Evolutionary conservation across 2,329 filamentous ascomycete species (phyloP).

Genomic region (Diaporthe citriasiana): DNA sequence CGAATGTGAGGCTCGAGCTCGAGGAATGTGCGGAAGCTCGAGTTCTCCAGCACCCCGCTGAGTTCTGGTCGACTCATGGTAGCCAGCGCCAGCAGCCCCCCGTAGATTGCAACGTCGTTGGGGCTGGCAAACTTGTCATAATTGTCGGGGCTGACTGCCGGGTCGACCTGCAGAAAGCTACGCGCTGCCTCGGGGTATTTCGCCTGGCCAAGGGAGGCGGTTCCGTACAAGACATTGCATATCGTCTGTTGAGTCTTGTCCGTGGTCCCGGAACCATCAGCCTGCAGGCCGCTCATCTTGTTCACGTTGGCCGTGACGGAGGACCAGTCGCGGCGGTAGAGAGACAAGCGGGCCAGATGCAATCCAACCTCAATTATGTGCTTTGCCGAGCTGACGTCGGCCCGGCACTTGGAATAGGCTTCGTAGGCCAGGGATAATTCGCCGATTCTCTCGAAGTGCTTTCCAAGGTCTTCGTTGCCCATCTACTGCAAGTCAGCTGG

Average conservation of each 20-base stretch:
- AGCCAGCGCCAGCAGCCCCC: conserved; percentile 89
- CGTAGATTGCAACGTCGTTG: conserved; percentile 94
- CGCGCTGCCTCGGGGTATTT: conserved; percentile 75
- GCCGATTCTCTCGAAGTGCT: conserved; percentile 84
- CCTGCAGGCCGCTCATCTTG: conserved; percentile 73
- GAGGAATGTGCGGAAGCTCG: conserved; percentile 85
- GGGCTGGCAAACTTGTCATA: conserved; percentile 81
- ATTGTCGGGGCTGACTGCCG: conserved; percentile 59
- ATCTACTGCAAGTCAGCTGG: conserved; percentile 69
- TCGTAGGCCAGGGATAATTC: conserved; percentile 81
- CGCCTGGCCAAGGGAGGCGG: conserved; percentile 62
- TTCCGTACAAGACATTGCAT: conserved; percentile 64
- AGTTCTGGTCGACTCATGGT: conserved; percentile 87
- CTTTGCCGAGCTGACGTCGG: conserved; percentile 85
- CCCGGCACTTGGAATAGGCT: conserved; percentile 87
- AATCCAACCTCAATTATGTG: conserved; percentile 88
- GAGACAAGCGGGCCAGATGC: conserved; percentile 80
- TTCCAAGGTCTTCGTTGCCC: conserved; percentile 92
- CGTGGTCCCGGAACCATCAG: conserved; percentile 65
- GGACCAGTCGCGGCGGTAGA: conserved; percentile 85
- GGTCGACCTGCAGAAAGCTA: conserved; percentile 76
- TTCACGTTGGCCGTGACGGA: conserved; percentile 70
- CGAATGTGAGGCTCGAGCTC: conserved; percentile 95
- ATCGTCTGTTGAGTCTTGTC: conserved; percentile 64
- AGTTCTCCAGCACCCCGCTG: conserved; percentile 81